Evolutionary conservation across 139 green algal species (phyloP), one percentile per base, ranked within the genome.

Genomic region (Chlamydomonas sphaeroides): DNA sequence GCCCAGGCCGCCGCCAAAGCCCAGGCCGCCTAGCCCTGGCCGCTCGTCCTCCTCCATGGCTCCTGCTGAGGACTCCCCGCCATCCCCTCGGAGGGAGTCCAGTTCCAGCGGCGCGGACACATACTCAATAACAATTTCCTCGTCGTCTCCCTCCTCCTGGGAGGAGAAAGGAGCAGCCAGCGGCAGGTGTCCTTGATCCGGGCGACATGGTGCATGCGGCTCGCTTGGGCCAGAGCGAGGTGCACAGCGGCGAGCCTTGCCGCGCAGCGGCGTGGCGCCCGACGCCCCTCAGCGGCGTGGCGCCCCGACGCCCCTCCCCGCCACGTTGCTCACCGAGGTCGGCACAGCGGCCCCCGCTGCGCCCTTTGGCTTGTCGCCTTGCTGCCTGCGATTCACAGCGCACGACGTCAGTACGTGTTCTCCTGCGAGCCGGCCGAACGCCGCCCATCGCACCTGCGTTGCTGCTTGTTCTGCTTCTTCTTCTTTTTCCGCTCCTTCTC

Each of bases 41-140:
- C 66, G 70, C 5, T 84, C 84, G 41, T 68, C 79, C 49, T 85
- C 86, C 14, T 87, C 84, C 21, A 78, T 75, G 2, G 38, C 66
- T 18, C 5, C 61, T 5, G 39, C 59, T 2, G 61, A 35, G 39
- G 62, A 26, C 10, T 18, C 59, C 30, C 59, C 59, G 0, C 3
- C 74, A 3, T 72, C 75, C 28, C 49, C 51, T 62, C 66, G 61
- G 36, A 78, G 59, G 51, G 65, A n/a, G 73, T 82, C 85, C 30
- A 88, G 78, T 25, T 90, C 86, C 25, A 89, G 62, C 28, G 88
- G 88, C 0, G 86, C 86, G 21, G 89, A 78, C 7, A 92, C 89
- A 73, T 92, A 92, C 78, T 92, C 89, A 35, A 90, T 84, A 10
- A 88, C 80, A 17, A 92, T 86, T 17, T 92, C 79, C 41, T 90